A percentile compares a stretch with the other conserved stretches of the same genome.
phyloP scores from a whole-genome alignment of 805 yeast species.

The Zygoascus bituminiphila region DNA sequence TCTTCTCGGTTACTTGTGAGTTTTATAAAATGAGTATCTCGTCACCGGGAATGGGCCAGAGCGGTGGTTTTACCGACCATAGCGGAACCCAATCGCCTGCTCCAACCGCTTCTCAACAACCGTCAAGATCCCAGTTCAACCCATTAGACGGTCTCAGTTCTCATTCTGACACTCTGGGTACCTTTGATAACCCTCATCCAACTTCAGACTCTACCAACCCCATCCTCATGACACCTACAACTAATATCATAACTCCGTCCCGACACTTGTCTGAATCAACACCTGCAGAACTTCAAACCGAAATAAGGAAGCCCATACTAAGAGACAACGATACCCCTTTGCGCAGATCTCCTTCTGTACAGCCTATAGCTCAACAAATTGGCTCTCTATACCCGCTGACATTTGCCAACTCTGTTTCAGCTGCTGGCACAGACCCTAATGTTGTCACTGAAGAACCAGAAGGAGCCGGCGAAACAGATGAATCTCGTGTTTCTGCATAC shows the following conservation, averaged over 20 bases:
- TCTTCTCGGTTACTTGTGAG: no score
- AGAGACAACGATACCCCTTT: neutral
- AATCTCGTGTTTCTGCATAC: slow-evolving; percentile 34
- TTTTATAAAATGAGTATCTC: slow-evolving; percentile 3
- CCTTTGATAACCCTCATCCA: neutral
- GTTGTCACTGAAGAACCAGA: neutral
- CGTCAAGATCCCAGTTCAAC: neutral
- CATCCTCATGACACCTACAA: slow-evolving; percentile 1
- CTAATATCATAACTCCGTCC: neutral
- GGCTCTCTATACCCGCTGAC: slow-evolving; percentile 17
- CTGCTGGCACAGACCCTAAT: neutral
- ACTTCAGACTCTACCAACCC: no score
- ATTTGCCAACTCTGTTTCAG: slow-evolving; percentile 14
- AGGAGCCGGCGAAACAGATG: slow-evolving; percentile 12
- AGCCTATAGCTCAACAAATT: slow-evolving; percentile 1
- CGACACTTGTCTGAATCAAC: neutral
- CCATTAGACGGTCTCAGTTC: neutral
- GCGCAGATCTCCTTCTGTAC: slow-evolving; percentile 1
- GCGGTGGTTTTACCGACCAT: neutral
- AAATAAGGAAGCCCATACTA: slow-evolving; percentile 6
- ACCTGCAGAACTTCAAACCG: slow-evolving; percentile 4
- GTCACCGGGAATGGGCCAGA: slow-evolving; percentile 1
- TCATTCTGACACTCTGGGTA: neutral
- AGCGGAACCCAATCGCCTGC: neutral
- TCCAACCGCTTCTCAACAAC: no score